Base-by-base conservation (phyloP, 345 rosid genomes). In the Gynandropsis gynandra region DNA sequence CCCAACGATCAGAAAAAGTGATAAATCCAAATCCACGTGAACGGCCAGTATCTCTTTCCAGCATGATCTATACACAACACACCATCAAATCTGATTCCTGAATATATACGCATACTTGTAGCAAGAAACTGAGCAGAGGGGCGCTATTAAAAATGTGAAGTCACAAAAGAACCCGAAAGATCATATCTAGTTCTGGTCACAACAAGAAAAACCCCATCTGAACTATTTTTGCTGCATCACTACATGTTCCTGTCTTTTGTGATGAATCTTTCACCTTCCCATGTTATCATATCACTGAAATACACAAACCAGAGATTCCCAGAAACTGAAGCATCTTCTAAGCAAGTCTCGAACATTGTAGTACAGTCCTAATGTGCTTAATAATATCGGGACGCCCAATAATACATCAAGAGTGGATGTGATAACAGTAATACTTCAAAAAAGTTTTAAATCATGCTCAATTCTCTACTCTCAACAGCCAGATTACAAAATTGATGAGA, bases 11-110 rank as follows among this genome's bases (percentile, higher is more conserved):
- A 7, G 95, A 58, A 69, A 70, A 93, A 8, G 99, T 93, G 40
- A 93, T 80, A 66, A 93, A 93, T 50, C 99, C 99, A 59, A 93
- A 93, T 50, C 99, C 99, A 38, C 94, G 94, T 36, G 97, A 81
- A 52, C 99, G 92, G 18, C 93, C 94, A 1, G 89, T 81, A 54
- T 87, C 95, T 72, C 94, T 88, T 72, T 88, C 99, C 83, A 85
- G 41, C 95, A 93, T 88, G 58, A 93, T 80, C 99, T 88, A 61
- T 72, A 77, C 36, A 71, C 47, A 76, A 43, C 41, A 72, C 47
- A 74, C 67, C 59, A 58, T 35, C 56, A 61, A 70, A 69, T 52
- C 59, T 63, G 66, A 74, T 47, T 60, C 47, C 42, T 19, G 58
- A 49, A 46, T 8, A 46, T 58, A 58, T 53, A 66, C 52, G 41